Conservation (phyloP, 75 land plant genomes). For the Pseudotsuga menziesii region DNA sequence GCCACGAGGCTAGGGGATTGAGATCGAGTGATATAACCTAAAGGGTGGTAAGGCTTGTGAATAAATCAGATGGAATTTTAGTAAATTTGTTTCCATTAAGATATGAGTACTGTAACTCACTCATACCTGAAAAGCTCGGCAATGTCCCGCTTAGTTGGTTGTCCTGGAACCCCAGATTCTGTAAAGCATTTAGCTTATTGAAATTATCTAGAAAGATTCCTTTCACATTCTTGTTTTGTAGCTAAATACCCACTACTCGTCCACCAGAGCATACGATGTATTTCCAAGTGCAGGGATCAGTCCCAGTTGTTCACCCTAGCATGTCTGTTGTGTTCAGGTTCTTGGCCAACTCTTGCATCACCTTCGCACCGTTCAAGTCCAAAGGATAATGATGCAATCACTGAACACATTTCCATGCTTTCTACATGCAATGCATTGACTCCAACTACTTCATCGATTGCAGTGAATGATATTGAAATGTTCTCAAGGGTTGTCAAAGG, state of each 20-base stretch:
- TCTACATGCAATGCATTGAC: no score
- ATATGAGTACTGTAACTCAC: constrained; percentile 21
- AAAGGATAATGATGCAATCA: no score
- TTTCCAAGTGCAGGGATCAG: constrained; percentile 19
- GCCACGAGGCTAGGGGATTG: constrained; percentile 52
- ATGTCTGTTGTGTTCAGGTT: neutral
- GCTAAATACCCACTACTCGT: constrained; percentile 48
- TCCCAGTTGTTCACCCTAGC: neutral
- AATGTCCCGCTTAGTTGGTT: constrained; percentile 59
- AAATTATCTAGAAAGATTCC: constrained; percentile 51
- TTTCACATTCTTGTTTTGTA: constrained; percentile 25
- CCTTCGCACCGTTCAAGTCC: neutral
- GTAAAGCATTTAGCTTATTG: constrained; percentile 34
- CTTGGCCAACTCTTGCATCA: no score
- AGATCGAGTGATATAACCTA: constrained; percentile 32
- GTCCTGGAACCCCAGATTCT: constrained; percentile 40
- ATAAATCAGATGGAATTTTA: constrained; percentile 50
- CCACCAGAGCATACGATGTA: neutral
- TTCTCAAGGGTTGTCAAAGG: no score
- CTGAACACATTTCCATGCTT: no score
- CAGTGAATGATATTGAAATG: no score
- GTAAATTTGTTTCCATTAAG: constrained; percentile 46
- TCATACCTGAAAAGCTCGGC: constrained; percentile 49
- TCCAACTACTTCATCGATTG: no score
- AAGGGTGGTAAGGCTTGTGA: constrained; percentile 34